Conservation (phyloP, 371 early-diverging fungal species). For the Actinomortierella wolfii region DNA sequence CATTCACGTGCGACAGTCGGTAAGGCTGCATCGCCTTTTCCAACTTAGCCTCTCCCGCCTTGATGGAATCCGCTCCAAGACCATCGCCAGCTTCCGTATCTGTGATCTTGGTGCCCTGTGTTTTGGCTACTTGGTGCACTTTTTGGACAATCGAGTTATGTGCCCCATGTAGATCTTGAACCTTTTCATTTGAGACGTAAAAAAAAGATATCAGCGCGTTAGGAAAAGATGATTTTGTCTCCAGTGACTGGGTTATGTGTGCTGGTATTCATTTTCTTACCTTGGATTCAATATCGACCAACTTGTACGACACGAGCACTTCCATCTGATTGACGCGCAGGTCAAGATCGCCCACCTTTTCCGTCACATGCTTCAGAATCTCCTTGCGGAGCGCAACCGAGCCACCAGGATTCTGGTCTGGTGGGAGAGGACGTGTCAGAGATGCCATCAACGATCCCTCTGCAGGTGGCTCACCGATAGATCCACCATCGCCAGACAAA, state of each 20-base stretch:
- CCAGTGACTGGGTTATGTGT: not conserved
- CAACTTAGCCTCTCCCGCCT: conserved; percentile 22
- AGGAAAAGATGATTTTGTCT: too few relatives aligned
- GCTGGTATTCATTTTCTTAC: conserved; percentile 9
- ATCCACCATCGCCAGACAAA: not conserved
- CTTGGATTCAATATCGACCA: conserved; percentile 47
- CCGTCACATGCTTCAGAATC: conserved; percentile 41
- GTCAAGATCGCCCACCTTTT: conserved; percentile 44
- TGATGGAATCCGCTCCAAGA: conserved; percentile 33
- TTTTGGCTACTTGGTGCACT: conserved; percentile 43
- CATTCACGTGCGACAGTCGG: conserved; percentile 1
- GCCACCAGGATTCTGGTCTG: conserved; percentile 22
- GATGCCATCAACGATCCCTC: conserved; percentile 37
- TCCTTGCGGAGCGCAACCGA: conserved; percentile 40
- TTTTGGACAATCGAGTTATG: conserved; percentile 45
- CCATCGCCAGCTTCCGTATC: conserved; percentile 34
- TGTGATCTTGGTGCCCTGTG: conserved; percentile 43
- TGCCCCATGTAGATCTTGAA: conserved; percentile 44
- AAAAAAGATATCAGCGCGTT: not conserved
- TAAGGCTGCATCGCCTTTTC: conserved; percentile 32
- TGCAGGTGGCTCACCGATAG: conserved; percentile 4
- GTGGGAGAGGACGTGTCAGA: conserved; percentile 24
- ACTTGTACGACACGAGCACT: conserved; percentile 41
- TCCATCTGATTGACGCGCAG: conserved; percentile 47
- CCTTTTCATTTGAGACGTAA: conserved; percentile 7